Base-by-base conservation (phyloP, 257 asterid genomes). In the Solanum gandarillasii region DNA sequence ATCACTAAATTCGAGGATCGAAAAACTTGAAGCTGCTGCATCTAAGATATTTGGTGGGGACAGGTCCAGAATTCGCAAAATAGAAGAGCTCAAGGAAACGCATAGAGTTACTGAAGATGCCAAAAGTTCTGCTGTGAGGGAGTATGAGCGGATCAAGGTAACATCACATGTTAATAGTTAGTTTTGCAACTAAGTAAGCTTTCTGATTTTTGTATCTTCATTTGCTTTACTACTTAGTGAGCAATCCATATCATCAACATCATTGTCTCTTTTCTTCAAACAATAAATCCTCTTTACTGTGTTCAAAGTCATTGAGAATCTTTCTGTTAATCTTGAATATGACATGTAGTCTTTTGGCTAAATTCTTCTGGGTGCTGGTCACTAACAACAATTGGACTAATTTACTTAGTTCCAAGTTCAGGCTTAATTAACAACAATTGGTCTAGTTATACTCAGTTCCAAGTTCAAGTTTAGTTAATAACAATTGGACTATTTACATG, bases 21-120 rank as follows among this genome's bases (percentile, higher is more conserved):
- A 95, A 91, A 97, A 94, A 91, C 98, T 97, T 86, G 98, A 97
- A 92, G 94, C 95, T 90, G 98, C 99, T 68, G 92, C 99, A 21
- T 95, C 98, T 41, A 97, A 95, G 93, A 93, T 97, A 91, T 97
- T 97, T 92, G 99, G 98, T 84, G 99, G 99, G 67, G 99, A 95
- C 90, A 90, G 97, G 89, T 90, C 95, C 38, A 95, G 99, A 91
- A 91, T 93, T 74, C 95, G 93, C 87, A 97, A 95, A 92, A 95
- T 97, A 89, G 99, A 97, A 89, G 98, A 97, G 93, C 89, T 97
- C 82, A 92, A 90, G 87, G 99, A 95, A 90, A 92, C 96, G 86
- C 90, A 93, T 32, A 88, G 97, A 93, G 91, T 88, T 75, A 97
- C 98, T 7, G 98, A 95, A 92, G 94, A 93, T 86, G 98, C 96